Evolutionary conservation across 2,329 filamentous ascomycete genomes (phyloP).

Genomic region (Ceratocystis cubensis): DNA sequence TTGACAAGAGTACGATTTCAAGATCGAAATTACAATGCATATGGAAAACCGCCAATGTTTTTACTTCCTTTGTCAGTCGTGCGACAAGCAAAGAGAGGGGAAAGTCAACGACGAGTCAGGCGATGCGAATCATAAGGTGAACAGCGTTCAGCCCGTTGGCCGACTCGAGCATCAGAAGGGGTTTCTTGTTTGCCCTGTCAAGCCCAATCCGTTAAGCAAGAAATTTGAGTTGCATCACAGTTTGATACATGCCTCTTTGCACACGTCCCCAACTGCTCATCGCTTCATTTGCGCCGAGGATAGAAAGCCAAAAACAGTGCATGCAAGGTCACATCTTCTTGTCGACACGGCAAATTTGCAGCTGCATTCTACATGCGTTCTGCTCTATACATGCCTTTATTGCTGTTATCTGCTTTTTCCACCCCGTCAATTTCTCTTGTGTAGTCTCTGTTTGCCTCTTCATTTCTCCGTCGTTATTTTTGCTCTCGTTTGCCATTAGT

Average conservation of each 20-base stretch:
- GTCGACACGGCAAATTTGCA: not conserved
- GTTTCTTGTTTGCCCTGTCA: not conserved
- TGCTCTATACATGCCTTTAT: too few relatives aligned
- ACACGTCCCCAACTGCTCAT: too few relatives aligned
- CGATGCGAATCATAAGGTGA: not conserved
- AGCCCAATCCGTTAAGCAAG: not conserved
- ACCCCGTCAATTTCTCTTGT: too few relatives aligned
- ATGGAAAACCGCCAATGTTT: too few relatives aligned
- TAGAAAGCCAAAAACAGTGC: not conserved
- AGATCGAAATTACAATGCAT: too few relatives aligned
- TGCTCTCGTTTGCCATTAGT: not conserved
- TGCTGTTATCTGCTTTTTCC: too few relatives aligned
- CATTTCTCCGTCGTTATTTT: not conserved
- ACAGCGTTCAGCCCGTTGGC: not conserved
- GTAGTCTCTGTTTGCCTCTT: not conserved
- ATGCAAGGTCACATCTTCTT: not conserved
- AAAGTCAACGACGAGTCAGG: not conserved
- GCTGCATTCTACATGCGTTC: not conserved
- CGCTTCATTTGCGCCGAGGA: not conserved
- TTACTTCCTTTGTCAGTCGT: not conserved
- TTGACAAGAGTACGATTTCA: not conserved
- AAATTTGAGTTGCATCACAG: too few relatives aligned
- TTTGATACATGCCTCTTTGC: too few relatives aligned
- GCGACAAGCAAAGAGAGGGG: not conserved
- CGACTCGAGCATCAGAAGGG: not conserved